These are phyloP conservation scores for Bifiguratus adelaidae DNA, from an alignment of 192 early-diverging fungal species.

Conservation along the genomic window DNA sequence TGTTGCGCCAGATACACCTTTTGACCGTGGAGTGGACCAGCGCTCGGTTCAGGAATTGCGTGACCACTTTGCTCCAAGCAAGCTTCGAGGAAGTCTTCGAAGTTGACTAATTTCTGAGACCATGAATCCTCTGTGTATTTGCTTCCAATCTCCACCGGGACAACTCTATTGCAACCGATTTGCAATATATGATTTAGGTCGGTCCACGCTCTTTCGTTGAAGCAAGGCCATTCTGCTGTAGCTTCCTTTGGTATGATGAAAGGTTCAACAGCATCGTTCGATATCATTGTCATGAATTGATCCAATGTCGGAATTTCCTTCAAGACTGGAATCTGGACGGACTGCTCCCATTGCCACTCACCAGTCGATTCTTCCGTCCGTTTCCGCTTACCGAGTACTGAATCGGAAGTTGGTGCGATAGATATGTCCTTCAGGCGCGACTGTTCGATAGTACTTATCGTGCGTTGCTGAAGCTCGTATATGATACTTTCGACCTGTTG, in stretches of 20 bases:
- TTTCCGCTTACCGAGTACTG: too few species aligned
- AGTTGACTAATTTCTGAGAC: conserved; percentile 60
- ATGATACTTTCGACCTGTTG: too few species aligned
- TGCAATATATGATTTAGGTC: conserved; percentile 44
- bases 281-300: too few species aligned
- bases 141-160: conserved; percentile 74
- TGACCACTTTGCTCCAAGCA: conserved; percentile 10
- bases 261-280: conserved; percentile 16
- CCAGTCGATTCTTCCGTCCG: too few species aligned
- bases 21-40: too few species aligned
- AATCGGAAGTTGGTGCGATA: too few species aligned
- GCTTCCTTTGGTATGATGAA: conserved; percentile 36
- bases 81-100: conserved; percentile 57
- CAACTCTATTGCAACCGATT: conserved; percentile 55
- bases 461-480: too few species aligned
- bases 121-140: conserved; percentile 71
- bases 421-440: too few species aligned
- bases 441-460: too few species aligned
- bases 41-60: conserved; percentile 4
- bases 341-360: too few species aligned
- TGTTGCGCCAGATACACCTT: conserved; percentile 93
- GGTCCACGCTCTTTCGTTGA: conserved; percentile 42
- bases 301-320: too few species aligned
- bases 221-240: conserved; percentile 60
- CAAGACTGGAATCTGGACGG: too few species aligned